Conservation (phyloP, 2,329 filamentous ascomycete species). For the Chrysoporthe cubensis region DNA sequence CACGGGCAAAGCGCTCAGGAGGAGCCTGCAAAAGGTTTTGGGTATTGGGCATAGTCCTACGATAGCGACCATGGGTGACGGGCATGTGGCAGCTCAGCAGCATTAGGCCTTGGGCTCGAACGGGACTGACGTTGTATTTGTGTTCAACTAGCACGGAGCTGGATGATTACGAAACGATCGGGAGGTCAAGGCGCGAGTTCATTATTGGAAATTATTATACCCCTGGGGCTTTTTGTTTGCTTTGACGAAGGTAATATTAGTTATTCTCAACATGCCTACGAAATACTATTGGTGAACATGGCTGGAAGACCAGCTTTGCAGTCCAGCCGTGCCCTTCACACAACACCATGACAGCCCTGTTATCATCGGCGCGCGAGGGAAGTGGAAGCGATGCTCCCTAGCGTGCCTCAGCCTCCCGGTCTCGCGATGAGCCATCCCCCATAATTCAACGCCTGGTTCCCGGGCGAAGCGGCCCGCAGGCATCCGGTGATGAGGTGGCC, state of each 20-base stretch:
- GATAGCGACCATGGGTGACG: conserved; percentile 21
- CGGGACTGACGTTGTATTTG: conserved; percentile 43
- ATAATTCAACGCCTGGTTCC: too few species aligned
- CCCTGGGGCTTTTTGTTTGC: neutral
- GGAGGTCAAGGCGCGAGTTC: neutral
- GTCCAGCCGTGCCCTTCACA: too few species aligned
- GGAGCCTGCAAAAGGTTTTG: conserved; percentile 51
- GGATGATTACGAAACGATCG: neutral
- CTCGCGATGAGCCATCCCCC: too few species aligned
- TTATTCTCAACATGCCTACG: neutral
- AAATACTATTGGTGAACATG: neutral
- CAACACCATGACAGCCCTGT: too few species aligned
- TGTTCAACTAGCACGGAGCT: neutral
- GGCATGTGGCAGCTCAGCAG: conserved; percentile 14
- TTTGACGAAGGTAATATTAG: neutral
- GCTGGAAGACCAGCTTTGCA: too few species aligned
- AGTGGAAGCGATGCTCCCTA: too few species aligned
- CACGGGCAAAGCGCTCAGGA: conserved; percentile 46
- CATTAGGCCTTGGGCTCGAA: conserved; percentile 40
- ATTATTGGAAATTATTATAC: neutral
- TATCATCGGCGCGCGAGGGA: too few species aligned
- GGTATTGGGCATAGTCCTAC: conserved; percentile 41
- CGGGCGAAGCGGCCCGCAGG: too few species aligned
- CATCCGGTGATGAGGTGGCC: too few species aligned
- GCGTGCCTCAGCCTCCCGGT: too few species aligned